A percentile compares a stretch with the other conserved stretches of the same genome.
These are phyloP conservation scores for Fusarium sororula DNA, from an alignment of 2,329 filamentous ascomycete genomes.

Conservation along the genomic window DNA sequence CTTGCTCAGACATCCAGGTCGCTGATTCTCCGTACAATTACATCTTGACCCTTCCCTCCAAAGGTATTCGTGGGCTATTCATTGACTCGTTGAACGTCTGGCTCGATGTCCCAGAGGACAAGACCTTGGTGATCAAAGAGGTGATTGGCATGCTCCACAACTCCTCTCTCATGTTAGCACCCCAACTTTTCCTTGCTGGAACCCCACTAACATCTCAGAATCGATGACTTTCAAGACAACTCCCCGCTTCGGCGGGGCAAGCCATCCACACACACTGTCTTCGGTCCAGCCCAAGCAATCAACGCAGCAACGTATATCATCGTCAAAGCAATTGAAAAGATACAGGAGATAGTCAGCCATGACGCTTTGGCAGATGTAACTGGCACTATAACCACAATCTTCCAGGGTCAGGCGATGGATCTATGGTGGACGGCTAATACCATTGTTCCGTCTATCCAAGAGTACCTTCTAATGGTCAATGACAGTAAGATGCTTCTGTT, in stretches of 20 bases:
- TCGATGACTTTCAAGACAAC: conserved; percentile 10
- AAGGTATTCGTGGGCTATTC: neutral
- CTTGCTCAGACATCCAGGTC: neutral
- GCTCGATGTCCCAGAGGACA: neutral
- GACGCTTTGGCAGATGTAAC: neutral
- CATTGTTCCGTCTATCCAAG: neutral
- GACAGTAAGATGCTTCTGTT: neutral
- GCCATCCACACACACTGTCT: conserved; percentile 1
- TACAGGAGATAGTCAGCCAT: neutral
- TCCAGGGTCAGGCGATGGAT: conserved; percentile 2
- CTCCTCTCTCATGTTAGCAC: conserved; percentile 2
- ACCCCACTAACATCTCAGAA: neutral
- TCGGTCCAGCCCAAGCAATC: conserved; percentile 4
- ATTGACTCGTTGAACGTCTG: conserved; percentile 5
- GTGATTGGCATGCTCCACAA: neutral
- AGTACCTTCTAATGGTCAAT: neutral
- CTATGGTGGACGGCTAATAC: neutral
- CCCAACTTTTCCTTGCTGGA: fast-evolving
- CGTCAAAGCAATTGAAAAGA: neutral
- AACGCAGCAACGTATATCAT: neutral
- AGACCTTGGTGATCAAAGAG: neutral
- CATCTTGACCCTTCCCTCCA: neutral
- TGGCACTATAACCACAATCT: neutral
- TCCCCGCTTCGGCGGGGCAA: conserved; percentile 4
- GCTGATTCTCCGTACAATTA: neutral